Base-by-base conservation (phyloP, 306 rosid species). In the Cicer bijugum region DNA sequence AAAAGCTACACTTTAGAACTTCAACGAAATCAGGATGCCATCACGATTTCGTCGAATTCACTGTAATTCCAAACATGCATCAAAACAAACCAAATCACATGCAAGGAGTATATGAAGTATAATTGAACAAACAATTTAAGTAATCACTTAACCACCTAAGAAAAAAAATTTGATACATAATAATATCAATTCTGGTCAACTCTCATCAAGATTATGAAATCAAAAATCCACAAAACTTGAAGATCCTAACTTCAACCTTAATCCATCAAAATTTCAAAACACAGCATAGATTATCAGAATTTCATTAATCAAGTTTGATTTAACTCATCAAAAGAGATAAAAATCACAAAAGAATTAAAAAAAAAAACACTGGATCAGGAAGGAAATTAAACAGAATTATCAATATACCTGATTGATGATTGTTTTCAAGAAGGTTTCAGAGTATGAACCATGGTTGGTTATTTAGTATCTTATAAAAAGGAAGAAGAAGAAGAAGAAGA, bases 391-490 rank as follows among this genome's bases (percentile, higher is more conserved):
- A 46, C 38, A 23, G 47, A 69, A 63, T 55, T 67, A 46, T 39
- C 19, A 7, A 39, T 75, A 45, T 74, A 75, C 83, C 77, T 79
- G 66, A 17, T 7, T 69, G 75, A 75, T 69, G 55, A 57, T 53
- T 35, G 42, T 9, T 75, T 56, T 72, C 80, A 78, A 78, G 86
- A 78, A 23, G 75, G 71, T 63, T 69, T 55, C 53, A 74, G 14
- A 78, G 81, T 75, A 64, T 55, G 67, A 48, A 53, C 85, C 82
- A 71, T 82, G 85, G 46, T 17, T 44, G 20, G 35, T 28, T 28
- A 28, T 28, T 59, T 12, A 7, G 39, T 53, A 46, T 76, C 66
- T 12, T 11, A n/a, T 47, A 38, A 33, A 57, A 55, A 64, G 12
- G 37, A 35, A 50, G 43, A 50, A 51, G 38, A 23, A 40, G 23